Percentiles rank a stretch among this genome's conserved stretches.
phyloP scores from a whole-genome alignment of 2,329 filamentous ascomycete genomes.

The Fusarium sororula region DNA sequence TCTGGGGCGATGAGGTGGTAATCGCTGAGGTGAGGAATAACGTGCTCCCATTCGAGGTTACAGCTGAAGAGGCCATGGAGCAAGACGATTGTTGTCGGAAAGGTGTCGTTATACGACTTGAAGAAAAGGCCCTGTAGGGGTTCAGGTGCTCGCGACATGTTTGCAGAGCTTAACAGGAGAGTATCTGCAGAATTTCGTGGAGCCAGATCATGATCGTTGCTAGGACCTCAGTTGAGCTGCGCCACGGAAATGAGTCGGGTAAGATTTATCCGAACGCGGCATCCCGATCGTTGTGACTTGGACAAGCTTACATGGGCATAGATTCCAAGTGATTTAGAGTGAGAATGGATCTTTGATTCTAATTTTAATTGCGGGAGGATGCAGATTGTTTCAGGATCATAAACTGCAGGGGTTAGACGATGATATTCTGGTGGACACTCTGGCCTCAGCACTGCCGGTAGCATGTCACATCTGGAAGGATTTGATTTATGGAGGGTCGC shows the following conservation, averaged over 20 bases:
- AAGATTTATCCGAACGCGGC: neutral
- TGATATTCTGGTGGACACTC: neutral
- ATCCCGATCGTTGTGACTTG: neutral
- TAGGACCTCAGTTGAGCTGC: neutral
- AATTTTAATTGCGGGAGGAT: neutral
- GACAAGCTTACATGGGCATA: neutral
- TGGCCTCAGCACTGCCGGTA: neutral
- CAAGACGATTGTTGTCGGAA: conserved; percentile 43
- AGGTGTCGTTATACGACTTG: conserved; percentile 36
- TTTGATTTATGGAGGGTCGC: neutral
- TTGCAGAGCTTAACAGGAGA: rapidly evolving
- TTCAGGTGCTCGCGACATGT: neutral
- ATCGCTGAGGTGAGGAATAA: conserved; percentile 47
- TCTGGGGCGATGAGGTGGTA: conserved; percentile 54
- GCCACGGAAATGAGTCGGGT: neutral
- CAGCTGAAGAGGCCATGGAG: conserved; percentile 48
- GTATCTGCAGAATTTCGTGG: neutral
- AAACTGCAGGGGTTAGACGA: neutral
- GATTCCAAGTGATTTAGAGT: no score
- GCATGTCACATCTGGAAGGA: neutral
- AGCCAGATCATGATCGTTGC: rapidly evolving
- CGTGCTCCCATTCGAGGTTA: conserved; percentile 48
- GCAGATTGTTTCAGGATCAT: rapidly evolving
- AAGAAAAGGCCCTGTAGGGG: neutral
- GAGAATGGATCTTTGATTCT: neutral